Conservation (phyloP, 768 basidiomycete genomes). For the Strobilomyces echinocephalus region DNA sequence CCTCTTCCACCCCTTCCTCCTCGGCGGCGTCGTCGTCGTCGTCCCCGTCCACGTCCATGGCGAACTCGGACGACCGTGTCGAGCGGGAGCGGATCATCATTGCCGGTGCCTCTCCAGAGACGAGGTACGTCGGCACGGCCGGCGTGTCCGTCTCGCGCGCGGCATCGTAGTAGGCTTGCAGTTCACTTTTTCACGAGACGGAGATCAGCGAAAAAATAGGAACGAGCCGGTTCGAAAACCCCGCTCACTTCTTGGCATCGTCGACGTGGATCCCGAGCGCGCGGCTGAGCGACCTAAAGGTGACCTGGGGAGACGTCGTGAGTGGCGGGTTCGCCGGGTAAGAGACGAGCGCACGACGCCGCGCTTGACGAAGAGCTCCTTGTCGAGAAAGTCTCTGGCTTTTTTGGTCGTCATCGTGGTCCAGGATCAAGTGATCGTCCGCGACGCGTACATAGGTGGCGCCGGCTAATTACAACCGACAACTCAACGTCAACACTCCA, state of each 20-base stretch:
- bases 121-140: conserved; percentile 60
- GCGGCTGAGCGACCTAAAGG: conserved; percentile 72
- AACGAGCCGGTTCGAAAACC: background rate
- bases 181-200: conserved; percentile 44
- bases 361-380: conserved; percentile 42
- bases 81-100: conserved; percentile 7
- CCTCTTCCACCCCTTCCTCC: conserved; percentile 36
- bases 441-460: conserved; percentile 1
- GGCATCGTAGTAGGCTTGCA: conserved; percentile 52
- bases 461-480: too few relatives aligned
- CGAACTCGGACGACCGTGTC: conserved; percentile 7
- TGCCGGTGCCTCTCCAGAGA: conserved; percentile 51
- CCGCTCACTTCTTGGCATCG: conserved; percentile 63
- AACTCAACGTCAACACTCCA: too few relatives aligned
- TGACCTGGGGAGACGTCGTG: conserved; percentile 47
- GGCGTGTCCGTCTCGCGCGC: conserved; percentile 31
- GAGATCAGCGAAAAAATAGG: background rate
- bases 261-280: conserved; percentile 71
- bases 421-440: background rate
- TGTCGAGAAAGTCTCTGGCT: conserved; percentile 40
- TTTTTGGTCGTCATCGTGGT: conserved; percentile 26
- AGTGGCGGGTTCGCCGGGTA: background rate
- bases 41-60: conserved; percentile 34
- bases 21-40: conserved; percentile 25
- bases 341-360: conserved; percentile 35